Evolutionary conservation across 805 yeast species (phyloP), one percentile per base, ranked within the genome.

Genomic region (Pichia nakasei): DNA sequence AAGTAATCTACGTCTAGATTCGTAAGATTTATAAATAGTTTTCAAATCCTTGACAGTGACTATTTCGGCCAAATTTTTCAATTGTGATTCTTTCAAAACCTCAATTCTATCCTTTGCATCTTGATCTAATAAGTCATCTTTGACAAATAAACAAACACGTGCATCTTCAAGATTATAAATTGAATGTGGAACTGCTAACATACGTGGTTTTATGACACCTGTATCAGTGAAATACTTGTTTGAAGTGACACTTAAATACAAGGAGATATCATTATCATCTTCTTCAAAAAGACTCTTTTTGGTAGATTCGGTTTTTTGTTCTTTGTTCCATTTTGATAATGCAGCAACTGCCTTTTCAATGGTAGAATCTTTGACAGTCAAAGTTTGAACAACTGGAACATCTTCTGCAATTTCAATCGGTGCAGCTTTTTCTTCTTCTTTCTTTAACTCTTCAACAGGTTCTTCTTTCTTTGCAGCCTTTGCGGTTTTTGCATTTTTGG

Each of bases 21-120:
- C 97, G 56, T 68, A 93, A n/a, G 85, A 77, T 66, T 87, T 87
- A 72, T 79, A 91, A 48, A 82, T 83, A 29, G 88, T 85, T 62
- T 86, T 86, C 50, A 93, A 70, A 52, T 87, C 83, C 38, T 77
- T 70, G 44, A 82, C 81, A 6, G 93, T 74, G 29, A 88, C 70
- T 43, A 89, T 79, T 54, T 74, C 72, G 20, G 62, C 45, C 37
- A 77, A 62, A 34, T 73, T 63, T 20, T 75, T 72, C 27, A 76
- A 65, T 19, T 66, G 53, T 31, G 65, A 70, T 33, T 61, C 62
- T 22, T 44, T 44, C 9, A 40, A 34, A n/a, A 32, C 20, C 59
- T 76, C 82, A 43, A 76, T 66, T 45, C 64, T 53, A 43, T 67
- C 70, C 46, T 76, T 57, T 42, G 68, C 61, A 24, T 64, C 70